A percentile compares a stretch with the other conserved stretches of the same genome.
Evolutionary conservation across 2,329 filamentous ascomycete species (phyloP).

Genomic region (Amylocarpus encephaloides): DNA sequence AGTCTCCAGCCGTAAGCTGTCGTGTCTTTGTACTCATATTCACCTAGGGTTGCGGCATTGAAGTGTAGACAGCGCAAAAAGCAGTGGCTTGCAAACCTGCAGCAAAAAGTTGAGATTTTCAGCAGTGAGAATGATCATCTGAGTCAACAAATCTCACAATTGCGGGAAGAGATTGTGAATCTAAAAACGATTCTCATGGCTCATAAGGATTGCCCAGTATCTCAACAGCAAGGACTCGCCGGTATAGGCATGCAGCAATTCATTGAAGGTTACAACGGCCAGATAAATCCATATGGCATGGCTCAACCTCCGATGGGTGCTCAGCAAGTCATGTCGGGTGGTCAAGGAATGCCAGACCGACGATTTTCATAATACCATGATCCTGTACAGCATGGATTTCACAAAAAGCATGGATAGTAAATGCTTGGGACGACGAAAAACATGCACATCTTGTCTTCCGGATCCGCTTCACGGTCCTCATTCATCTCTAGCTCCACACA

Average conservation of each 20-base stretch:
- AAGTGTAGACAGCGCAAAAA: conserved; percentile 98
- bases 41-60: conserved; percentile 80
- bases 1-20: conserved; percentile 2
- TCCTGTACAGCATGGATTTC: conserved; percentile 5
- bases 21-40: conserved; percentile 20
- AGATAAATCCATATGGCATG: conserved; percentile 27
- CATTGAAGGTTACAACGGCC: conserved; percentile 19
- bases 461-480: no score
- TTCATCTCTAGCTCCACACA: no score
- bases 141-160: conserved; percentile 71
- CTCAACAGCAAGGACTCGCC: conserved; percentile 67
- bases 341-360: conserved; percentile 14
- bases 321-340: conserved; percentile 20
- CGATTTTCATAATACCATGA: conserved; percentile 18
- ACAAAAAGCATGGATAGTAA: neutral
- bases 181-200: conserved; percentile 87
- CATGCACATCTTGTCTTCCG: no score
- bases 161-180: conserved; percentile 90
- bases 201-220: conserved; percentile 93
- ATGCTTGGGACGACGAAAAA: neutral
- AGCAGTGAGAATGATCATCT: conserved; percentile 86
- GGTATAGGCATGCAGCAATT: conserved; percentile 41
- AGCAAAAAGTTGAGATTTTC: conserved; percentile 90
- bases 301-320: conserved; percentile 12
- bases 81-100: conserved; percentile 94